Base-by-base conservation (phyloP, 345 rosid species). In the Syzygium jambos region DNA sequence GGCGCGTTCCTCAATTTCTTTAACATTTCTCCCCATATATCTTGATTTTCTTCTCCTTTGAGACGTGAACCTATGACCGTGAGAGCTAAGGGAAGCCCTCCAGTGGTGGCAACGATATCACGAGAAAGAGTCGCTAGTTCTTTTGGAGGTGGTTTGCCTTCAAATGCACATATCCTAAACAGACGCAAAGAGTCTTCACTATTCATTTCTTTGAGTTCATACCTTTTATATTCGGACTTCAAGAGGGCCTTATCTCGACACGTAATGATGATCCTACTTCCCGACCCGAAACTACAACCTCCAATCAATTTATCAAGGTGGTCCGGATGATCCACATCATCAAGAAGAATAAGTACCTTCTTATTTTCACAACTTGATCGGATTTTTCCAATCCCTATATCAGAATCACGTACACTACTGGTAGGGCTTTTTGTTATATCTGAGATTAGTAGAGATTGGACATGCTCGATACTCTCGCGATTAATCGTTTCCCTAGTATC, bases 41-140 rank as follows among this genome's bases (percentile, higher is more conserved):
- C 38, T 54, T 19, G 25, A 54, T 54, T 23, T 54, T 54, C 0
- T 54, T 19, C 23, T 55, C 11, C 10, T 21, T 55, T 55, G 57
- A 55, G 57, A 3, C 0, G 2, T 55, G 57, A 55, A 7, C 57
- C 57, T 21, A 55, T 1, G 21, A 21, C 11, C 0, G 1, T 0
- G 57, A 55, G 55, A 38, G 89, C 87, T 25, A 89, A 73, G 11
- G 90, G 89, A 85, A 87, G 89, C 10, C 89, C 78, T 55, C 57
- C 57, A 2, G 4, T 55, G 57, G 4, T 55, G 25, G 57, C 57
- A 55, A 55, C 57, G 3, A 55, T 55, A 55, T 55, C 0, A 55
- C 11, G 0, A 55, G 57, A 55, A 7, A 55, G 57, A 21, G 4
- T 0, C 0, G 2, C 1, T 0, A 54, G 25, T 0, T 3, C 1